phyloP scores from a whole-genome alignment of 768 basidiomycete species.

The Sarcodon sp. region DNA sequence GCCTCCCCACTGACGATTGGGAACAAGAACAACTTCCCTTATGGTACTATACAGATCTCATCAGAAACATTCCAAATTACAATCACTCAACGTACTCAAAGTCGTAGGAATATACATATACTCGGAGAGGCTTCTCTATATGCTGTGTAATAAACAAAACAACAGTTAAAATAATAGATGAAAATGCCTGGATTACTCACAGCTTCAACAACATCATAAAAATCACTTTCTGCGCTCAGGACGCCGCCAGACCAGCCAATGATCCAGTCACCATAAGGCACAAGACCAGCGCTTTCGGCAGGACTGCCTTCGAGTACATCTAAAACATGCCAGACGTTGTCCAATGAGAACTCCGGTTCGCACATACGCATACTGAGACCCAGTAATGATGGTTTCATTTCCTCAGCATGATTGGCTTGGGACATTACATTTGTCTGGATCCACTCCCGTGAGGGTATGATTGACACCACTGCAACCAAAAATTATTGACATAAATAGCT shows the following conservation, averaged over 20 bases:
- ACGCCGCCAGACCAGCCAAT: constrained; percentile 94
- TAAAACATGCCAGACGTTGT: constrained; percentile 97
- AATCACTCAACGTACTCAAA: constrained; percentile 60
- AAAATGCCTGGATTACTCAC: constrained; percentile 28
- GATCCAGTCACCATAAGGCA: constrained; percentile 76
- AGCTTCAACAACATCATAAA: constrained; percentile 90
- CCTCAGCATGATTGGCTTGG: constrained; percentile 23
- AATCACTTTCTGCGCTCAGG: constrained; percentile 84
- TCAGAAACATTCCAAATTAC: background rate
- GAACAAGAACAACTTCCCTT: constrained; percentile 87
- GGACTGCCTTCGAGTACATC: constrained; percentile 95
- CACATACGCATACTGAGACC: constrained; percentile 93
- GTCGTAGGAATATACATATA: constrained; percentile 95
- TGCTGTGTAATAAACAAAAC: constrained; percentile 36
- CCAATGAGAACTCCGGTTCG: constrained; percentile 75
- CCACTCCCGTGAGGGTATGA: constrained; percentile 83
- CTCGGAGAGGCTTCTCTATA: constrained; percentile 83
- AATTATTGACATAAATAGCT: background rate
- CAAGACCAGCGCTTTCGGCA: constrained; percentile 91
- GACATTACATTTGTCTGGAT: constrained; percentile 29
- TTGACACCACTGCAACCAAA: constrained; percentile 51
- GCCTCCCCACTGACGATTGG: constrained; percentile 96
- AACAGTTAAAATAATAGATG: background rate
- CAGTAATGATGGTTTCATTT: constrained; percentile 74
- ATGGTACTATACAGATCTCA: constrained; percentile 44